Conservation (phyloP, 495 filamentous ascomycete species). For the Daldinia decipiens region DNA sequence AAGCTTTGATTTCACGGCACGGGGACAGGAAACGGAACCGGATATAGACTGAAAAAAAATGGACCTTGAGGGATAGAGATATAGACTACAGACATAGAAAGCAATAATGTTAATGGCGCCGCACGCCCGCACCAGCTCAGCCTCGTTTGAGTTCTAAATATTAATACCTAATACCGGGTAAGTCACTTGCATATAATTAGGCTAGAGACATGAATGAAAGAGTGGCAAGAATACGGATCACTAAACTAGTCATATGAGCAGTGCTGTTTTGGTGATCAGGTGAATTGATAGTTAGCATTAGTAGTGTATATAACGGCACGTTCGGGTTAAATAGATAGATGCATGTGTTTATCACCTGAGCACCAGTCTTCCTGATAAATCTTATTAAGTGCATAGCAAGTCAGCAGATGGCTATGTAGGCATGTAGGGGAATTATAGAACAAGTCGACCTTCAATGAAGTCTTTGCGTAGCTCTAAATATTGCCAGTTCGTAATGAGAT, state of each 20-base stretch:
- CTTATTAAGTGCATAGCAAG: too few relatives aligned
- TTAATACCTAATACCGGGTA: conserved; percentile 1
- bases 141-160: neutral
- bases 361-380: too few relatives aligned
- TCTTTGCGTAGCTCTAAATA: too few relatives aligned
- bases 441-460: too few relatives aligned
- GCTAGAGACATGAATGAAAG: neutral
- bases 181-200: conserved; percentile 3
- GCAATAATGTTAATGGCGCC: conserved; percentile 34
- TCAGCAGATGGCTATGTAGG: too few relatives aligned
- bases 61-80: conserved; percentile 32
- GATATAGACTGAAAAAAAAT: conserved; percentile 33
- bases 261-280: neutral
- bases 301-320: neutral
- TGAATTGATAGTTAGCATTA: neutral
- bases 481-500: too few relatives aligned
- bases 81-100: conserved; percentile 33
- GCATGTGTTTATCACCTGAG: too few relatives aligned
- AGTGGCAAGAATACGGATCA: neutral
- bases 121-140: conserved; percentile 2
- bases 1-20: conserved; percentile 12
- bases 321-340: too few relatives aligned
- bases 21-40: conserved; percentile 7
- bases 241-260: neutral
- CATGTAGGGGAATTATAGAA: too few relatives aligned